Base-by-base conservation (phyloP, 148 eudicot species). In the Vaccinium macrocarpon region DNA sequence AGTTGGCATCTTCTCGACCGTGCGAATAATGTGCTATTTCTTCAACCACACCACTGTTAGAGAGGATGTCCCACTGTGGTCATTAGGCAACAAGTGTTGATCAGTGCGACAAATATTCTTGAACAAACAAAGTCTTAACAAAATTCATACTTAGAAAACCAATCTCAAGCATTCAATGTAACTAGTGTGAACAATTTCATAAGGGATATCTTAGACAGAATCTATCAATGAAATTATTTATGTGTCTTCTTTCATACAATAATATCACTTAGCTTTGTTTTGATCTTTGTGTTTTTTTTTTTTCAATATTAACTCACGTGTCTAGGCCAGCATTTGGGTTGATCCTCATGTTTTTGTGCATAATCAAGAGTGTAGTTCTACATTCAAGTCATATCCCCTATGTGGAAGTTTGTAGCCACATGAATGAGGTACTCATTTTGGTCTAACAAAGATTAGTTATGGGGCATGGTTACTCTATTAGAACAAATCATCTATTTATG, bases 11-110 rank as follows among this genome's bases (percentile, higher is more conserved):
- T 23, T 89, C 89, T 6, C 85, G 84, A 35, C 93, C 91, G 66
- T 73, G 89, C 13, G 86, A 85, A 59, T 91, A 81, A 82, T 91
- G 90, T 6, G 85, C 91, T 83, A 91, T 83, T 86, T 92, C 95
- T 85, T 92, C 88, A 80, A 90, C 79, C 13, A 75, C 71, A 7
- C 90, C 91, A 25, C 91, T 91, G 50, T 74, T 80, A 0, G 88
- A 88, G 5, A 90, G 88, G 72, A 88, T 82, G 75, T 90, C 92
- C 92, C 92, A 90, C 91, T 90, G 82, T 74, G 16, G 68, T 21
- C 23, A 46, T 23, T 21, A 56, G 51, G 11, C n/a, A 79, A 19
- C 4, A 66, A 66, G 51, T 35, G 21, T 6, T 23, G 27, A n/a
- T 74, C 78, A 42, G 78, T 7, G 21, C 78, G 9, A 46, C 3